Conservation (phyloP, 148 eudicot genomes). For the Rhododendron ferrugineum region DNA sequence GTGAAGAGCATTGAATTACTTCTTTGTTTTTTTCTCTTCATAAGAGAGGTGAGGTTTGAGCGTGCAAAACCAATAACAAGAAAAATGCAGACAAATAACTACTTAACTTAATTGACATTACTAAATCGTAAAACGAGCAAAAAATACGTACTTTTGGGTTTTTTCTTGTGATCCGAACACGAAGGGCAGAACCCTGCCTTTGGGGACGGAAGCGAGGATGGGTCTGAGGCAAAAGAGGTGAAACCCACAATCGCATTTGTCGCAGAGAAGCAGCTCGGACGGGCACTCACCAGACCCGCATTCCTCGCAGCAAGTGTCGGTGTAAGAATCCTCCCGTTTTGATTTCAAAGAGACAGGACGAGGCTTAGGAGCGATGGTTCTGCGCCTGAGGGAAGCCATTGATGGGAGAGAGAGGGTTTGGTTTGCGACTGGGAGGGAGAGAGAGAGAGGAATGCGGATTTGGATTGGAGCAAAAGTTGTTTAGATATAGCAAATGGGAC, state of each 20-base stretch:
- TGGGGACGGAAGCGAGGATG: constrained; percentile 65
- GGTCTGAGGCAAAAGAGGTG: constrained; percentile 83
- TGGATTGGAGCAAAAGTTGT: neutral
- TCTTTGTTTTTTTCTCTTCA: neutral
- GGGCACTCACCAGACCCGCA: constrained; percentile 61
- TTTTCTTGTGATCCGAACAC: constrained; percentile 37
- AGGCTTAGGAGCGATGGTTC: constrained; percentile 49
- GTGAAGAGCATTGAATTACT: too few relatives aligned
- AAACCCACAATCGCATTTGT: constrained; percentile 70
- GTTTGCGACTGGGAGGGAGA: neutral
- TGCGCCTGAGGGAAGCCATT: constrained; percentile 17
- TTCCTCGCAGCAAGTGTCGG: constrained; percentile 47
- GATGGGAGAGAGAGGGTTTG: neutral
- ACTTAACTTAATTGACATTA: too few relatives aligned
- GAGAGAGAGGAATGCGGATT: neutral
- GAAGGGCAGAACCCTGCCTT: constrained; percentile 67
- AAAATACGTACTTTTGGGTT: constrained; percentile 34
- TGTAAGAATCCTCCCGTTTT: constrained; percentile 23
- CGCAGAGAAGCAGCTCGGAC: constrained; percentile 57
- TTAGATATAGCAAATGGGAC: neutral
- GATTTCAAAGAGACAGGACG: neutral
- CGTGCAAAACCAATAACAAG: neutral
- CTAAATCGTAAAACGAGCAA: neutral
- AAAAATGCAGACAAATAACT: neutral
- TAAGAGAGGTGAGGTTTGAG: neutral